Percentiles rank a stretch among this genome's conserved stretches.
These are phyloP conservation scores for Amauroascus niger DNA, from an alignment of 2,329 filamentous ascomycete species.

Conservation along the genomic window DNA sequence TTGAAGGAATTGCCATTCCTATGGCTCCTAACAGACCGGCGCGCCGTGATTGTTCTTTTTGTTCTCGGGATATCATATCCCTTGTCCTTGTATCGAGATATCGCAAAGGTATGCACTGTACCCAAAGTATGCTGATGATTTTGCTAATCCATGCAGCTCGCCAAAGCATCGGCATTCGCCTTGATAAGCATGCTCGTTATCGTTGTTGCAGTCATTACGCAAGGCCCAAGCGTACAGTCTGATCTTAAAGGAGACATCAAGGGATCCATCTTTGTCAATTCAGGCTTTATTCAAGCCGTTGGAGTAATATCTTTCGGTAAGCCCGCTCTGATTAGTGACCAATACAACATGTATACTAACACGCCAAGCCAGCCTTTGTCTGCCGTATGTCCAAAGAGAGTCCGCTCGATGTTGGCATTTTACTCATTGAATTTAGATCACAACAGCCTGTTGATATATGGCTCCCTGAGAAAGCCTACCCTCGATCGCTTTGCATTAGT, in stretches of 20 bases:
- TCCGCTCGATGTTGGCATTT: slow-evolving; percentile 14
- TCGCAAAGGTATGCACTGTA: slow-evolving; percentile 64
- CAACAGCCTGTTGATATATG: slow-evolving; percentile 95
- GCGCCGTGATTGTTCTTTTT: slow-evolving; percentile 79
- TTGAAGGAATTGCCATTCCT: slow-evolving; percentile 64
- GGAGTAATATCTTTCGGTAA: slow-evolving; percentile 95
- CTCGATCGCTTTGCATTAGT: slow-evolving; percentile 89
- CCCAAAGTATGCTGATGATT: slow-evolving; percentile 6
- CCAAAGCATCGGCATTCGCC: slow-evolving; percentile 89
- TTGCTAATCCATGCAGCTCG: slow-evolving; percentile 54
- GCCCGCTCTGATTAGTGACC: slow-evolving; percentile 20
- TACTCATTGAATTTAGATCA: slow-evolving; percentile 49
- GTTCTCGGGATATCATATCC: slow-evolving; percentile 80
- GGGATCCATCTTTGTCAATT: slow-evolving; percentile 65
- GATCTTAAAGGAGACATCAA: slow-evolving; percentile 63
- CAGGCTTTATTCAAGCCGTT: slow-evolving; percentile 87
- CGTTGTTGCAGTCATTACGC: slow-evolving; percentile 73
- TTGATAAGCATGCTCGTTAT: slow-evolving; percentile 90
- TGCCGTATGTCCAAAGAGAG: slow-evolving; percentile 43
- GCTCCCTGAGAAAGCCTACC: slow-evolving; percentile 84
- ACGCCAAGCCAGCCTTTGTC: slow-evolving; percentile 47
- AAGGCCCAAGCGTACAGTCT: slow-evolving; percentile 64
- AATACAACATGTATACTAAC: slow-evolving; percentile 26
- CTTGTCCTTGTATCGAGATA: slow-evolving; percentile 87
- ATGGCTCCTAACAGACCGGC: slow-evolving; percentile 70